Percentiles rank a stretch among this genome's conserved stretches.
Evolutionary conservation across 179 eudicot species (phyloP).

Genomic region (Corrigiola litoralis): DNA sequence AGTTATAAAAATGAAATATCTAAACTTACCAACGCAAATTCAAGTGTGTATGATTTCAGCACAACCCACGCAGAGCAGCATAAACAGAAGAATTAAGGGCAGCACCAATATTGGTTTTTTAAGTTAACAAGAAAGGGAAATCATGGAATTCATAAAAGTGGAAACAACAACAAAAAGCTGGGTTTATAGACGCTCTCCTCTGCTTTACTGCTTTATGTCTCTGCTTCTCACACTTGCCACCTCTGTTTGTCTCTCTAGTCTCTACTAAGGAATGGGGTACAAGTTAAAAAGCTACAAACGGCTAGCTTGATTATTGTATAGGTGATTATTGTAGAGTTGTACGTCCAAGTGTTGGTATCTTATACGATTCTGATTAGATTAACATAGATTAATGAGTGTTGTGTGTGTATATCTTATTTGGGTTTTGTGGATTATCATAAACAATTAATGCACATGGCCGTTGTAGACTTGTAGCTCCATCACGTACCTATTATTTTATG

Average conservation of each 20-base stretch:
- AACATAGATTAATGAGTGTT: not conserved
- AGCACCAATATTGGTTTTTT: too few species aligned
- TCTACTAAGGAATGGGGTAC: too few species aligned
- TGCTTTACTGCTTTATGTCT: not conserved
- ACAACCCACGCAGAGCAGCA: too few species aligned
- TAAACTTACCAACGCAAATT: not conserved
- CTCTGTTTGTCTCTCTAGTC: slow-evolving; percentile 7
- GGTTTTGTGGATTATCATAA: not conserved
- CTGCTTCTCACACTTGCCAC: not conserved
- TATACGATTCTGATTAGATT: not conserved
- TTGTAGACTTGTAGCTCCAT: slow-evolving; percentile 5
- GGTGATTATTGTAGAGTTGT: not conserved
- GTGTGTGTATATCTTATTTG: not conserved
- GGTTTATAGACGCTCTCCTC: not conserved
- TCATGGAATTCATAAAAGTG: not conserved
- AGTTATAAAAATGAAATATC: not conserved
- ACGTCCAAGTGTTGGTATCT: not conserved
- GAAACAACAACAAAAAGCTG: not conserved
- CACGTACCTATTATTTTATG: not conserved
- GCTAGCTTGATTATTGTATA: slow-evolving; percentile 22
- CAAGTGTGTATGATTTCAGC: not conserved
- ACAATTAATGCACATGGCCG: slow-evolving; percentile 26
- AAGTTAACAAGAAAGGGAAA: too few species aligned
- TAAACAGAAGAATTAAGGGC: too few species aligned
- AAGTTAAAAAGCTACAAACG: slow-evolving; percentile 18